Percentiles rank a stretch among this genome's conserved stretches.
Conservation (phyloP, 2,329 filamentous ascomycete species). For the Phyllosticta paracitricarpa region DNA sequence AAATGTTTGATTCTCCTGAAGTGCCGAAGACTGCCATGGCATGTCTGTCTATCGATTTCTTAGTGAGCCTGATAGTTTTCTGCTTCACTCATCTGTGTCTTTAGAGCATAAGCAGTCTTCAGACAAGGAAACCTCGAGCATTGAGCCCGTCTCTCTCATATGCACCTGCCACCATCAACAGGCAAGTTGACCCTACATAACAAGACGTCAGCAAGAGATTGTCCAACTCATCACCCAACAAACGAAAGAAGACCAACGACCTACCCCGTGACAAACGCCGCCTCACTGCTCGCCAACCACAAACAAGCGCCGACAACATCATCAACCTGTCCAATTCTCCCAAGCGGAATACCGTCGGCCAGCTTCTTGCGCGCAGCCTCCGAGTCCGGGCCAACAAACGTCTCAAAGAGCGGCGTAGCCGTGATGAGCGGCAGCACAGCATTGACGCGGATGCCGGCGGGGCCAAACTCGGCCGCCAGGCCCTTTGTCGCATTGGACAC, state of each 20-base stretch:
- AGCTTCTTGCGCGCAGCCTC: slow-evolving; percentile 50
- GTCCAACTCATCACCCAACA: too few relatives aligned
- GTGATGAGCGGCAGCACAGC: slow-evolving; percentile 59
- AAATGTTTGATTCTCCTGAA: too few relatives aligned
- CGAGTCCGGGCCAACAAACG: slow-evolving; percentile 46
- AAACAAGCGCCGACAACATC: slow-evolving; percentile 49
- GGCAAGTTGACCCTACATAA: too few relatives aligned
- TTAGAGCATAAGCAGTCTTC: too few relatives aligned
- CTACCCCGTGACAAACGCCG: slow-evolving; percentile 49
- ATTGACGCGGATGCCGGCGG: slow-evolving; percentile 63
- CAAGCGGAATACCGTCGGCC: slow-evolving; percentile 46
- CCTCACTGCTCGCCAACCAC: slow-evolving; percentile 49
- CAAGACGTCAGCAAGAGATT: too few relatives aligned
- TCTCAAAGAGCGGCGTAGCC: slow-evolving; percentile 51
- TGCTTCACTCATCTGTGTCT: too few relatives aligned
- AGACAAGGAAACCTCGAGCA: too few relatives aligned
- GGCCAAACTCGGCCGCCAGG: slow-evolving; percentile 63
- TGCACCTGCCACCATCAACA: too few relatives aligned
- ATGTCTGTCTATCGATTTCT: too few relatives aligned
- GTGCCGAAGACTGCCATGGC: too few relatives aligned
- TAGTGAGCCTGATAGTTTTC: too few relatives aligned
- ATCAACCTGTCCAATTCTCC: slow-evolving; percentile 49
- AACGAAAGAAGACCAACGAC: background rate
- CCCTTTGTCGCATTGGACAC: slow-evolving; percentile 55
- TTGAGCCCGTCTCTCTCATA: too few relatives aligned